Conservation (phyloP, 2,329 filamentous ascomycete genomes). For the Fusarium sp. region DNA sequence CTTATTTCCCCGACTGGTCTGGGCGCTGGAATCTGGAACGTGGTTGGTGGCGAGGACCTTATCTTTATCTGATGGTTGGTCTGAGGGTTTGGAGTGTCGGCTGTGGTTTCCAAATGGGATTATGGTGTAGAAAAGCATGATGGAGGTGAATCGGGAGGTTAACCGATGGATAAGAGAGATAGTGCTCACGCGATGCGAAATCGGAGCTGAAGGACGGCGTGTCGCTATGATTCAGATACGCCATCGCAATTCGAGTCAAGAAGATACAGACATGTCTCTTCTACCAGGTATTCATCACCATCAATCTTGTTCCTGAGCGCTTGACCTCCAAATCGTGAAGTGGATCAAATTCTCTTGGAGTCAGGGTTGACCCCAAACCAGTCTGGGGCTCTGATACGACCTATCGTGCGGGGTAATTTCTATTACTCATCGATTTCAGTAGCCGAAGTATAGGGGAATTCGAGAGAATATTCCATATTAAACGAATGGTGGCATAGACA, state of each 20-base stretch:
- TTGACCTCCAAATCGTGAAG: background rate
- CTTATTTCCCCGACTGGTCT: constrained; percentile 15
- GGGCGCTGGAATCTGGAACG: background rate
- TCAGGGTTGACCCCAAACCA: background rate
- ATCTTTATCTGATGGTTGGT: constrained; percentile 16
- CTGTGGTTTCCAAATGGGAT: constrained; percentile 4
- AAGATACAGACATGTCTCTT: accelerated
- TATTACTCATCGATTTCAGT: constrained; percentile 26
- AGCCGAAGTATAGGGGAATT: background rate
- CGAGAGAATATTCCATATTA: background rate
- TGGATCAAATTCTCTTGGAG: background rate
- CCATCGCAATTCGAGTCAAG: accelerated
- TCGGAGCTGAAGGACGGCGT: background rate
- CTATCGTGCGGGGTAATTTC: constrained; percentile 41
- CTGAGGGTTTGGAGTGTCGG: background rate
- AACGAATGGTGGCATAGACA: background rate
- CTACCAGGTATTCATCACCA: background rate
- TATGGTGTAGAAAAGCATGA: background rate
- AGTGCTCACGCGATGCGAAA: background rate
- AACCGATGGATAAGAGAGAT: background rate
- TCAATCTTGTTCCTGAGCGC: background rate
- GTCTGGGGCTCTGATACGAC: constrained; percentile 9
- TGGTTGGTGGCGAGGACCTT: background rate
- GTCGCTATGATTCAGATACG: background rate
- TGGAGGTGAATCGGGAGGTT: background rate